Evolutionary conservation across 2,329 filamentous ascomycete species (phyloP), one percentile per base, ranked within the genome.

Genomic region (Trichoderma lentiforme): DNA sequence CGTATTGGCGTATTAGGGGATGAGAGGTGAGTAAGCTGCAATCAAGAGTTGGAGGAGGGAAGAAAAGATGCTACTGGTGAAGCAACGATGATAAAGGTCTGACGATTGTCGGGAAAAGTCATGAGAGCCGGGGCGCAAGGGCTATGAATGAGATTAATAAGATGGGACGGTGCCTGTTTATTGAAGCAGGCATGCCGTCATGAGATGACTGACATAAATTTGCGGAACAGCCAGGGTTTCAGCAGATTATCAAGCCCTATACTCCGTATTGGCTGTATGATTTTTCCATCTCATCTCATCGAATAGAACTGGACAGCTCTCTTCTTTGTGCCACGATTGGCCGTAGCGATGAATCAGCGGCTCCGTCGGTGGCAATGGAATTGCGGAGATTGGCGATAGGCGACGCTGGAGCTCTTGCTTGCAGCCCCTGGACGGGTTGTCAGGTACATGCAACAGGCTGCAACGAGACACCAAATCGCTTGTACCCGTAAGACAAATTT

Each of bases 321-420:
- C 24, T 58, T 67, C 32, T 39, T 65, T 24, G 28, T 18, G 51
- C 64, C 30, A 15, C 34, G 34, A 57, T 56, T 39, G 61, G 53
- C 21, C 53, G 32, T 43, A 57, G 56, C 66, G 32, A 62, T 32
- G n/a, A 62, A 62, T 30, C 66, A 53, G 66, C 56, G 36, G 57
- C 28, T 36, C 64, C 39, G 12, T 43, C 28, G 56, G 65, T 51
- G 36, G 32, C 34, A 39, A 36, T 39, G 15, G 43, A 47, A 26
- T 43, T 15, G 64, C 26, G 53, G 56, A 60, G 65, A 68, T 61
- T 36, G 56, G 65, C 51, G 65, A 68, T 68, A 68, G 53, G 65
- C 65, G 65, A 68, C 64, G 28, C 43, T 66, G 63, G 47, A 66
- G 64, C 51, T 67, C 30, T 6, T 7, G 43, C 18, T 3, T 24